Percentiles rank a stretch among this genome's conserved stretches.
phyloP scores from a whole-genome alignment of 768 basidiomycete genomes.

The Lactarius evosmus region DNA sequence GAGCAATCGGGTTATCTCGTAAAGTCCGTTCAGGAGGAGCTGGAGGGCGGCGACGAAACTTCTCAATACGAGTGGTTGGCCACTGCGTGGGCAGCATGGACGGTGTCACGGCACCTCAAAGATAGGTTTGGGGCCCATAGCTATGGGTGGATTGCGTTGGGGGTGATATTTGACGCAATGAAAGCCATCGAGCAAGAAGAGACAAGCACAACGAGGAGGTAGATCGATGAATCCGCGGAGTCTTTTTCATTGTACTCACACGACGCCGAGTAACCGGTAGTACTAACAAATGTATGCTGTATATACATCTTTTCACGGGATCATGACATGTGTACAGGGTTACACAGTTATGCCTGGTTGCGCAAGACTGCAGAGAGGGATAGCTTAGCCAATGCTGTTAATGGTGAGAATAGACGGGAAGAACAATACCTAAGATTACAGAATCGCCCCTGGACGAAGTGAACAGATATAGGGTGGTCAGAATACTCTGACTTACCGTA shows the following conservation, averaged over 20 bases:
- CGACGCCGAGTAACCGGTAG: neutral
- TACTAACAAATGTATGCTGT: constrained; percentile 6
- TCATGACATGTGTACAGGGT: neutral
- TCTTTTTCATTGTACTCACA: constrained; percentile 6
- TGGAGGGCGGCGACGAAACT: constrained; percentile 49
- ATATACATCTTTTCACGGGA: neutral
- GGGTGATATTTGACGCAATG: constrained; percentile 52
- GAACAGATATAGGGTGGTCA: constrained; percentile 21
- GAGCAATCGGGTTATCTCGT: constrained; percentile 55
- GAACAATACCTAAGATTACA: constrained; percentile 79
- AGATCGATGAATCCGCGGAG: neutral
- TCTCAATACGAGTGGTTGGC: constrained; percentile 41
- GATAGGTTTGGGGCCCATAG: constrained; percentile 54
- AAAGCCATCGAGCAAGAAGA: constrained; percentile 44
- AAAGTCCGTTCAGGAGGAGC: constrained; percentile 44
- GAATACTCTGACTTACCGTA: constrained; percentile 54
- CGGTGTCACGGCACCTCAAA: constrained; percentile 39
- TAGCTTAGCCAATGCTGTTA: constrained; percentile 26
- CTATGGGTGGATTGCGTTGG: constrained; percentile 60
- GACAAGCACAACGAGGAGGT: constrained; percentile 22
- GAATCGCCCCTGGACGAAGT: constrained; percentile 76
- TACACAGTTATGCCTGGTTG: constrained; percentile 52
- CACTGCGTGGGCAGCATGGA: constrained; percentile 56
- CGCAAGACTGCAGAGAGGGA: constrained; percentile 58
- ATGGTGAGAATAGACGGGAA: constrained; percentile 31